Evolutionary conservation across 345 rosid species (phyloP).

Genomic region (Syzygium oleosum): DNA sequence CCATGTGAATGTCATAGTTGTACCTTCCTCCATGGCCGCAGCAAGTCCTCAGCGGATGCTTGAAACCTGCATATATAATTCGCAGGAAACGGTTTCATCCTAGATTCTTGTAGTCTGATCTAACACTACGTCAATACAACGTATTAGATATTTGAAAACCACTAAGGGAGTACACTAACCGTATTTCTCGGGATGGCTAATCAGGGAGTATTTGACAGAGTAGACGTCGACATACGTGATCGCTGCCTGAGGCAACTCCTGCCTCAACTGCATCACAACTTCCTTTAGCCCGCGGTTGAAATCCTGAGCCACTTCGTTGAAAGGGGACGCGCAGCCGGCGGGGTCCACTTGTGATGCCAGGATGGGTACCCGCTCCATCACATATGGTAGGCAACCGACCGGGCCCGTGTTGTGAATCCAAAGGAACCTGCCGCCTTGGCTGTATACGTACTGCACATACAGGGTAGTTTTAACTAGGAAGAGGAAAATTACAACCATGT

Average conservation of each 20-base stretch:
- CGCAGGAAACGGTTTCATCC: background rate
- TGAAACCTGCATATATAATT: slow-evolving; percentile 35
- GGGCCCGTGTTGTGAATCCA: slow-evolving; percentile 84
- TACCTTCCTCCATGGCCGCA: slow-evolving; percentile 85
- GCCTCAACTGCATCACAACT: slow-evolving; percentile 29
- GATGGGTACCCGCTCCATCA: slow-evolving; percentile 35
- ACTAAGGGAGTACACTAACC: slow-evolving; percentile 14
- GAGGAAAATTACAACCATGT: background rate
- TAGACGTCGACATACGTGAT: slow-evolving; percentile 59
- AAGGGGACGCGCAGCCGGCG: slow-evolving; percentile 46
- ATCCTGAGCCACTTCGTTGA: slow-evolving; percentile 47
- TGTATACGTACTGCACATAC: slow-evolving; percentile 26
- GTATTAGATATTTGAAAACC: background rate
- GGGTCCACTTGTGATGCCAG: slow-evolving; percentile 28
- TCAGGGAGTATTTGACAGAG: slow-evolving; percentile 38
- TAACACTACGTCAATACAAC: background rate
- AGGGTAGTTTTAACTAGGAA: background rate
- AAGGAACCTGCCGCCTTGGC: slow-evolving; percentile 54
- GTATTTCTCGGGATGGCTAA: slow-evolving; percentile 26
- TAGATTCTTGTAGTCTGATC: background rate
- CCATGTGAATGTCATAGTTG: slow-evolving; percentile 36
- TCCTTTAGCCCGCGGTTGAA: slow-evolving; percentile 45
- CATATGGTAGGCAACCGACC: slow-evolving; percentile 52
- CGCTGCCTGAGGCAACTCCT: slow-evolving; percentile 29
- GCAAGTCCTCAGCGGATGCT: slow-evolving; percentile 44